Evolutionary conservation across 2,329 filamentous ascomycete genomes (phyloP).

Genomic region (Xylaria arbuscula): DNA sequence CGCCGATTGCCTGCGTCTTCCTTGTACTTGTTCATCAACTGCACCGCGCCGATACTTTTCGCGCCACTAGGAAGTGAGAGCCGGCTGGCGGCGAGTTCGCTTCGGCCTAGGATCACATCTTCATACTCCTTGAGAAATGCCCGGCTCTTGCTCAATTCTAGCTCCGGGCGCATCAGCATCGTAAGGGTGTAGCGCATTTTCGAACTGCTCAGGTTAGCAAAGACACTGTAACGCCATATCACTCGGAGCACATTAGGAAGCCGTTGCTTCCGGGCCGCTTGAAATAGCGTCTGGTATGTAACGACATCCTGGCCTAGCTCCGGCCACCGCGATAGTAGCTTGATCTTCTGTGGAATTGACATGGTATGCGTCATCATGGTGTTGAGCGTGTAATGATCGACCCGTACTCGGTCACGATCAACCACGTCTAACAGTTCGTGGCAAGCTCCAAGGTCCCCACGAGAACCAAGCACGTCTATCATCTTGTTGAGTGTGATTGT

Average conservation of each 20-base stretch:
- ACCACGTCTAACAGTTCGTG: constrained; percentile 41
- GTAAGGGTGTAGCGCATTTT: constrained; percentile 43
- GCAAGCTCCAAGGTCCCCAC: constrained; percentile 37
- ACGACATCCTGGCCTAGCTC: constrained; percentile 35
- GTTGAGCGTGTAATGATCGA: constrained; percentile 45
- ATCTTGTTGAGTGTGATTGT: constrained; percentile 46
- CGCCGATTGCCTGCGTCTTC: constrained; percentile 27
- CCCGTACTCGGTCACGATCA: constrained; percentile 11
- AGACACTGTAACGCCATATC: constrained; percentile 47
- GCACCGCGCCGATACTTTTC: not conserved
- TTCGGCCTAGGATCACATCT: constrained; percentile 45
- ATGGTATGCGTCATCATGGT: constrained; percentile 46
- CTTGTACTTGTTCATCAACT: constrained; percentile 38
- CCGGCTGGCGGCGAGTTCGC: constrained; percentile 40
- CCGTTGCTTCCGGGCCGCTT: constrained; percentile 42
- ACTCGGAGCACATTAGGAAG: constrained; percentile 49
- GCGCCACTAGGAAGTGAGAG: constrained; percentile 6
- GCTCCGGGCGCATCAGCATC: constrained; percentile 33
- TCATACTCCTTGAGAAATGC: constrained; percentile 45
- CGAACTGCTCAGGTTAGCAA: constrained; percentile 30
- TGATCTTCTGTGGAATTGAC: constrained; percentile 33
- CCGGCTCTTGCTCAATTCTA: constrained; percentile 13
- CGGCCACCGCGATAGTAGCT: constrained; percentile 39
- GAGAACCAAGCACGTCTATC: constrained; percentile 44
- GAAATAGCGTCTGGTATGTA: constrained; percentile 47